Evolutionary conservation across 345 rosid genomes (phyloP).

Genomic region (Turnera subulata): DNA sequence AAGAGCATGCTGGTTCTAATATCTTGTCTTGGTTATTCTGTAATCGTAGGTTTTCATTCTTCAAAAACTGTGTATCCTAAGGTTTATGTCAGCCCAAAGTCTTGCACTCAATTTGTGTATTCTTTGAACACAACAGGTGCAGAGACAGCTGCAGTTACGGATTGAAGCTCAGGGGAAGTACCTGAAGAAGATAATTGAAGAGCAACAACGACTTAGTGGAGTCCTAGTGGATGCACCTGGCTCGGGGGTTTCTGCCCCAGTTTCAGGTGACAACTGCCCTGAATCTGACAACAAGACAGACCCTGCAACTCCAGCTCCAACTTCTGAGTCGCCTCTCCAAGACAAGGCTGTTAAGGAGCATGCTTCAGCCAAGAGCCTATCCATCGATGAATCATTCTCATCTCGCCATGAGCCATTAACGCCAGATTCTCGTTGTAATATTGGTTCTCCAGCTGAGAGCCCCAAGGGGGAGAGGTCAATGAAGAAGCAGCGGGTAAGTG

Average conservation of each 20-base stretch:
- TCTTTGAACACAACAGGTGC: conserved; percentile 56
- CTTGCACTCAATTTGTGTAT: not conserved
- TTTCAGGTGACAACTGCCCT: conserved; percentile 38
- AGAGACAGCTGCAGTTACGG: conserved; percentile 93
- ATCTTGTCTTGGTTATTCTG: too few relatives aligned
- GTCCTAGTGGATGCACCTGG: conserved; percentile 54
- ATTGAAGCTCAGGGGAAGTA: conserved; percentile 98
- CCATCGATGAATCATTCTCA: conserved; percentile 78
- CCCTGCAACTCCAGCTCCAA: conserved; percentile 88
- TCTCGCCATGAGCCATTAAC: conserved; percentile 81
- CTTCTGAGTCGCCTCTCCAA: conserved; percentile 68
- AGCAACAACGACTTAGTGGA: conserved; percentile 86
- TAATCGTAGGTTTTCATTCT: too few relatives aligned
- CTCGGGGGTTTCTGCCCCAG: conserved; percentile 34
- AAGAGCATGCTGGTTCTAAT: too few relatives aligned
- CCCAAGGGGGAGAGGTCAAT: conserved; percentile 52
- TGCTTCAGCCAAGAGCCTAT: conserved; percentile 63
- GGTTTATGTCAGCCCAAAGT: too few relatives aligned
- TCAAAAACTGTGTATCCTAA: too few relatives aligned
- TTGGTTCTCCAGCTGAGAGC: conserved; percentile 54
- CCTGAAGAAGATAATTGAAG: conserved; percentile 97
- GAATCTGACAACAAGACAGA: conserved; percentile 71
- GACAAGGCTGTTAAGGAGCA: conserved; percentile 63
- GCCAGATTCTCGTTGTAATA: conserved; percentile 75
- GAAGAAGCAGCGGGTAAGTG: conserved; percentile 63